Conservation (phyloP, 139 green algal species). For the Penium margaritaceum region DNA sequence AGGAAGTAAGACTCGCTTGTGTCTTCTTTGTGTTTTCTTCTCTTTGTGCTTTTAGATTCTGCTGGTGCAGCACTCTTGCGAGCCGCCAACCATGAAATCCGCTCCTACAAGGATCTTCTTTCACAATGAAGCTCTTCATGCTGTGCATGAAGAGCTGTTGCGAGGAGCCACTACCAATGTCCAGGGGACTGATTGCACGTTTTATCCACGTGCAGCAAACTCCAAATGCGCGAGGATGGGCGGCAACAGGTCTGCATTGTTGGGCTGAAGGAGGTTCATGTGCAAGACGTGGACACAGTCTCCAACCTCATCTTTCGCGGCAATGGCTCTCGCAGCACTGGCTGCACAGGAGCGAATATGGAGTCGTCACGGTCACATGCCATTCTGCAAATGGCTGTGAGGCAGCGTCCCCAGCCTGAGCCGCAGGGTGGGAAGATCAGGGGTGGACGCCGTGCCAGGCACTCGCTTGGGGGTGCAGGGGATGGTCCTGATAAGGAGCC, state of each 20-base stretch:
- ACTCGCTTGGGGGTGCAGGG: neutral
- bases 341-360: conserved; percentile 87
- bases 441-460: neutral
- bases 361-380: conserved; percentile 90
- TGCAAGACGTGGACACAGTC: conserved; percentile 46
- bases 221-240: conserved; percentile 87
- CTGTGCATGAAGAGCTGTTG: too few species aligned
- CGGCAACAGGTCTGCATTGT: conserved; percentile 78
- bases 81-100: too few species aligned
- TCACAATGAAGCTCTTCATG: too few species aligned
- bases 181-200: too few species aligned
- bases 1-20: conserved; percentile 15
- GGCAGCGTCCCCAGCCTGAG: conserved; percentile 39
- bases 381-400: conserved; percentile 87
- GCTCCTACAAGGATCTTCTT: too few species aligned
- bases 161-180: too few species aligned
- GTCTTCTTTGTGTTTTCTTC: too few species aligned
- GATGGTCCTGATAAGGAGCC: neutral
- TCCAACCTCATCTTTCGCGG: conserved; percentile 62
- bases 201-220: conserved; percentile 68
- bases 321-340: conserved; percentile 61
- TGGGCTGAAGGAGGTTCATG: conserved; percentile 58
- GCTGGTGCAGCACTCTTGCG: too few species aligned
- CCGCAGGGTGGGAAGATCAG: neutral
- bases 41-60: too few species aligned